phyloP scores from a whole-genome alignment of 1,139 yeast species.

The Debaryomyces udenii region DNA sequence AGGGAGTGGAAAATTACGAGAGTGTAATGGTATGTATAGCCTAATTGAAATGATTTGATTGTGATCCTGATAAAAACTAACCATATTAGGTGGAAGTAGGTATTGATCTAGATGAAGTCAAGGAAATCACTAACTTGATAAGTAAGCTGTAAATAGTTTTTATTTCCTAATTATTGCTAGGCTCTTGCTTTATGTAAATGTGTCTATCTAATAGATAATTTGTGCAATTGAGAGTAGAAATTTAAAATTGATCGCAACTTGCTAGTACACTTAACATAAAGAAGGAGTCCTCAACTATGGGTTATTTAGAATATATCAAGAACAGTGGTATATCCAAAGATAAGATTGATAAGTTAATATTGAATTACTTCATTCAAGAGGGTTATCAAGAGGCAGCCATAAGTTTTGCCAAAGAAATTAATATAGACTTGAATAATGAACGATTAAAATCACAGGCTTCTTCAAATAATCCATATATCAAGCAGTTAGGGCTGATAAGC shows the following conservation, averaged over 20 bases:
- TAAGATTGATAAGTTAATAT: constrained; percentile 48
- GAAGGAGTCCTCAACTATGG: constrained; percentile 1
- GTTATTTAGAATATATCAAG: constrained; percentile 6
- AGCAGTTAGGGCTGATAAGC: constrained; percentile 11
- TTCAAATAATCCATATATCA: constrained; percentile 9
- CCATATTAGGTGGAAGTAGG: constrained; percentile 11
- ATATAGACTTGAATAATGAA: constrained; percentile 17
- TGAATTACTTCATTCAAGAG: constrained; percentile 60
- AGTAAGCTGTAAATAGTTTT: not conserved
- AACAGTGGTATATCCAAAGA: constrained; percentile 24
- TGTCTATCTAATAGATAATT: too few relatives aligned
- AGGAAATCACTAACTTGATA: constrained; percentile 1
- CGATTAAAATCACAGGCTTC: constrained; percentile 6
- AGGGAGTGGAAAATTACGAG: constrained; percentile 13
- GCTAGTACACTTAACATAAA: not conserved
- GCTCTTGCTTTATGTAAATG: not conserved
- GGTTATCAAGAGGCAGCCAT: constrained; percentile 58
- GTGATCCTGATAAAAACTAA: constrained; percentile 2
- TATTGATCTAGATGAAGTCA: constrained; percentile 11
- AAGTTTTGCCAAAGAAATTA: constrained; percentile 50
- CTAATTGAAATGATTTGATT: not conserved
- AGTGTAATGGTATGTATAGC: constrained; percentile 14
- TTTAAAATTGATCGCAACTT: constrained; percentile 6
- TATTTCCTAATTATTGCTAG: not conserved
- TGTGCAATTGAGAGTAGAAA: too few relatives aligned